Evolutionary conservation across 2,329 filamentous ascomycete genomes (phyloP).

Genomic region (Dactylellina parvicollis): DNA sequence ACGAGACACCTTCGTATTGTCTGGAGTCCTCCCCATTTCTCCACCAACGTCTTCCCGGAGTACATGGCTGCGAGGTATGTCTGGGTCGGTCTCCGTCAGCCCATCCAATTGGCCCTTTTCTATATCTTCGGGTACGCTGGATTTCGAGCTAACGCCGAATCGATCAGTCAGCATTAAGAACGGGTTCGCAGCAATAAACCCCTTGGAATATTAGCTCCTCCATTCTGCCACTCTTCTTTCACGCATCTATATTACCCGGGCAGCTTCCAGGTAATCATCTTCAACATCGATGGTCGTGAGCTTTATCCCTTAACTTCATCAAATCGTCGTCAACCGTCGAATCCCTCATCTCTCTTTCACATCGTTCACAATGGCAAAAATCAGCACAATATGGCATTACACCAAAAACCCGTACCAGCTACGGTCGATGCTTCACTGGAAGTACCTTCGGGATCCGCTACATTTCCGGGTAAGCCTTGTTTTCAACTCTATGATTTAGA

Average conservation of each 20-base stretch:
- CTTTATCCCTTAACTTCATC: background rate
- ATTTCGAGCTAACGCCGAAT: background rate
- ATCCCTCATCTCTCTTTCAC: slow-evolving; percentile 2
- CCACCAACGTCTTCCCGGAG: background rate
- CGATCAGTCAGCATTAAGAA: background rate
- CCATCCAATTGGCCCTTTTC: background rate
- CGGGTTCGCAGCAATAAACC: background rate
- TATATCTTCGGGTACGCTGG: background rate
- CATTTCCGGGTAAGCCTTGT: slow-evolving; percentile 24
- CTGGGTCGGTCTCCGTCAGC: background rate
- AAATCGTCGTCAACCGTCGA: background rate
- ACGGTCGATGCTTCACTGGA: slow-evolving; percentile 90
- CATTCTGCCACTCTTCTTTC: background rate
- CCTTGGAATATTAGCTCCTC: background rate
- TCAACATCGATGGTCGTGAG: background rate
- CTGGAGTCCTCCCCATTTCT: too few relatives aligned
- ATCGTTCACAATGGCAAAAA: slow-evolving; percentile 35
- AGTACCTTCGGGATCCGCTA: slow-evolving; percentile 58
- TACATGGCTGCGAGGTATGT: too few relatives aligned
- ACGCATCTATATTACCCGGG: background rate
- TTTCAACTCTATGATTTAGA: background rate
- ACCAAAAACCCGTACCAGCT: slow-evolving; percentile 79
- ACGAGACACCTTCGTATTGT: background rate
- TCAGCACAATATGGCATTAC: slow-evolving; percentile 65
- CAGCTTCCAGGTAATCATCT: background rate